Percentiles rank a stretch among this genome's conserved stretches.
phyloP scores from a whole-genome alignment of 768 basidiomycete genomes.

The Russula compacta region DNA sequence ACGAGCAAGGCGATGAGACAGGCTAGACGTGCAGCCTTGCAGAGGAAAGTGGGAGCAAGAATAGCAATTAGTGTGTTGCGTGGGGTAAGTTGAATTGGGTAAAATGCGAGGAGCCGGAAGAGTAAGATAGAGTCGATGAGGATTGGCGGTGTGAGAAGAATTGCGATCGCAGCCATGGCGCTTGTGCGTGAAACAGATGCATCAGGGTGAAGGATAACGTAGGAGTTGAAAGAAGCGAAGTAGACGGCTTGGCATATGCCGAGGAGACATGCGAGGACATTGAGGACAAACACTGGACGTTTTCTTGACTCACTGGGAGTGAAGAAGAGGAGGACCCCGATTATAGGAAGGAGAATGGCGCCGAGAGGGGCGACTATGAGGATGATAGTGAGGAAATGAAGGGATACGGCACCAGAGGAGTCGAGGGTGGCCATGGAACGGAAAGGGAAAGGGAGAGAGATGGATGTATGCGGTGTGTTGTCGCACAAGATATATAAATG shows the following conservation, averaged over 20 bases:
- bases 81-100: constrained; percentile 15
- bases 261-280: constrained; percentile 17
- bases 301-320: constrained; percentile 7
- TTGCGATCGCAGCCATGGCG: background rate
- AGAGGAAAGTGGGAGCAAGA: constrained; percentile 1
- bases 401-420: background rate
- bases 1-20: constrained; percentile 12
- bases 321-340: constrained; percentile 15
- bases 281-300: constrained; percentile 19
- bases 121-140: constrained; percentile 17
- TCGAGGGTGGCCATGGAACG: background rate
- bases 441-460: background rate
- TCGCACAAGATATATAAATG: background rate
- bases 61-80: constrained; percentile 7
- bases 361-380: constrained; percentile 18
- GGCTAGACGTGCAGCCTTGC: constrained; percentile 12
- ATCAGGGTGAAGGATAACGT: constrained; percentile 3
- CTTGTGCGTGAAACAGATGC: background rate
- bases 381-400: constrained; percentile 10
- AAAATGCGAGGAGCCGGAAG: constrained; percentile 18
- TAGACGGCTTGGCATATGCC: constrained; percentile 16
- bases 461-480: background rate
- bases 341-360: constrained; percentile 13
- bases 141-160: constrained; percentile 13
- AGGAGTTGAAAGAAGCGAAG: background rate